Percentiles rank a stretch among this genome's conserved stretches.
Evolutionary conservation across 805 yeast genomes (phyloP).

Genomic region (Blastobotrys chiropterorum): DNA sequence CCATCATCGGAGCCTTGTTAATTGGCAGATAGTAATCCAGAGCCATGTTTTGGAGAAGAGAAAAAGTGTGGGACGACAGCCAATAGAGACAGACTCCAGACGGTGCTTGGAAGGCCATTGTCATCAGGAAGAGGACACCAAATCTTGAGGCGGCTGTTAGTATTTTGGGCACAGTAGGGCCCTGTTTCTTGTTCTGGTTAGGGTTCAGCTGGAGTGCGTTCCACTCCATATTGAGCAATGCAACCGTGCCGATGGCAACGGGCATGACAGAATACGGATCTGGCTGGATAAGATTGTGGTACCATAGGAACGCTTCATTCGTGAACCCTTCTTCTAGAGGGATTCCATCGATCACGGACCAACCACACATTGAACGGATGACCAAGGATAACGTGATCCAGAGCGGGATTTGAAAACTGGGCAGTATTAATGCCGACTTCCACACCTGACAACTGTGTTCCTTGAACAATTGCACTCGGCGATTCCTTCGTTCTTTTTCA

Average conservation of each 20-base stretch:
- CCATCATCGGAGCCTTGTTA: slow-evolving; percentile 19
- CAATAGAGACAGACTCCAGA: slow-evolving; percentile 78
- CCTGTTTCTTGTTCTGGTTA: slow-evolving; percentile 10
- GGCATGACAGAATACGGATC: slow-evolving; percentile 67
- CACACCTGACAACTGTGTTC: slow-evolving; percentile 66
- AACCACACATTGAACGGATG: slow-evolving; percentile 68
- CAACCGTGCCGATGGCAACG: slow-evolving; percentile 57
- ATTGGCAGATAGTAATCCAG: slow-evolving; percentile 64
- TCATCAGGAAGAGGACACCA: slow-evolving; percentile 75
- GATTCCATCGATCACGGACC: slow-evolving; percentile 26
- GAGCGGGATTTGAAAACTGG: slow-evolving; percentile 77
- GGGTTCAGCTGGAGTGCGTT: slow-evolving; percentile 50
- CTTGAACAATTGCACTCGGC: slow-evolving; percentile 67
- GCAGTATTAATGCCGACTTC: slow-evolving; percentile 64
- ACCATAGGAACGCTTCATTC: slow-evolving; percentile 57
- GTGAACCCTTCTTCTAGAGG: slow-evolving; percentile 30
- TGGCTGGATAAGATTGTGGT: slow-evolving; percentile 49
- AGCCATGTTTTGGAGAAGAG: slow-evolving; percentile 66
- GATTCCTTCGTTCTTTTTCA: slow-evolving; percentile 67
- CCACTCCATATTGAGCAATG: slow-evolving; percentile 79
- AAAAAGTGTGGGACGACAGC: slow-evolving; percentile 77
- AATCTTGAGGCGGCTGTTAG: slow-evolving; percentile 65
- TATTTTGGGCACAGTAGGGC: slow-evolving; percentile 20
- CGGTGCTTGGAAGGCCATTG: slow-evolving; percentile 81
- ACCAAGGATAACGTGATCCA: slow-evolving; percentile 78